These are phyloP conservation scores for Blakeslea trispora DNA, from an alignment of 371 early-diverging fungal species.

Conservation along the genomic window DNA sequence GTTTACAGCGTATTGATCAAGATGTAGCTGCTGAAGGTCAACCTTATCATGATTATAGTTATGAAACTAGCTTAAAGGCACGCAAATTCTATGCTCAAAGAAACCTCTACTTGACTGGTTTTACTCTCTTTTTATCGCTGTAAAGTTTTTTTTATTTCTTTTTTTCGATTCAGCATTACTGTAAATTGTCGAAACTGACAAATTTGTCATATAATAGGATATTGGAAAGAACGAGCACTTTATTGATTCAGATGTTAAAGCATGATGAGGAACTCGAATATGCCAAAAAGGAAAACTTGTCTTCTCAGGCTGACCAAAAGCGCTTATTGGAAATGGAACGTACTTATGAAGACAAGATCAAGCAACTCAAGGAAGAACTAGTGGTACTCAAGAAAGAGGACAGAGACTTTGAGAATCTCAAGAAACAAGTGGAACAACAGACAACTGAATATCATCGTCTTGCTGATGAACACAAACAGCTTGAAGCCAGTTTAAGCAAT, in stretches of 20 bases:
- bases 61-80: constrained; percentile 61
- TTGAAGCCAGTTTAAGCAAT: constrained; percentile 41
- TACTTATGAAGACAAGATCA: constrained; percentile 26
- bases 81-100: constrained; percentile 84
- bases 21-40: constrained; percentile 29
- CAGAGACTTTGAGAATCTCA: constrained; percentile 67
- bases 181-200: too few species aligned
- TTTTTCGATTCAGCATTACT: too few species aligned
- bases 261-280: constrained; percentile 64
- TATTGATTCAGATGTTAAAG: constrained; percentile 64
- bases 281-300: constrained; percentile 24
- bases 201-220: too few species aligned
- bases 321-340: constrained; percentile 33
- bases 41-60: constrained; percentile 39
- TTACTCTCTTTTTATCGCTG: constrained; percentile 82
- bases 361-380: constrained; percentile 37
- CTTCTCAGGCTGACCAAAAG: constrained; percentile 17
- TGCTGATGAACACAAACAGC: constrained; percentile 65
- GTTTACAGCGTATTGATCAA: constrained; percentile 56
- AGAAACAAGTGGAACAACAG: constrained; percentile 75
- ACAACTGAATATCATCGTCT: constrained; percentile 72
- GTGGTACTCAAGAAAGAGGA: constrained; percentile 55
- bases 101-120: constrained; percentile 87
- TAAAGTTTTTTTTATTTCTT: too few species aligned
- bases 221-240: constrained; percentile 68